phyloP scores from a whole-genome alignment of 176 grass and related monocot genomes.

The Zea mays region DNA sequence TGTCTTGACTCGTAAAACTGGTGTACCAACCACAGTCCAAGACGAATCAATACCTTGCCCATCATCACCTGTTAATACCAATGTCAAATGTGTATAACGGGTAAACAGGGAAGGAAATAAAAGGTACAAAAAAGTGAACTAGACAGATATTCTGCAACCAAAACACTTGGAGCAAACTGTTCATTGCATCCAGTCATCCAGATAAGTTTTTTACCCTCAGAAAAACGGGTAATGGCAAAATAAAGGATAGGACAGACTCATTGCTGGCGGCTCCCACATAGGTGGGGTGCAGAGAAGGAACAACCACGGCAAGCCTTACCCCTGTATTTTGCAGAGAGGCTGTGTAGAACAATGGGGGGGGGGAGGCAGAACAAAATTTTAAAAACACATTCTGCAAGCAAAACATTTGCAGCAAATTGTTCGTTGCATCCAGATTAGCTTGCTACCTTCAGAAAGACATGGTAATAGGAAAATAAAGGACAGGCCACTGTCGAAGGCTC shows the following conservation, averaged over 20 bases:
- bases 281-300: no score
- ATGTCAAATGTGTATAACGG: background rate
- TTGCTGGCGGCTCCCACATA: no score
- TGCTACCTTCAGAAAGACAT: background rate
- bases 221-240: background rate
- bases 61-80: constrained; percentile 57
- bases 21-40: constrained; percentile 48
- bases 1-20: constrained; percentile 60
- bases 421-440: constrained; percentile 20
- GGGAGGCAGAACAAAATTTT: background rate
- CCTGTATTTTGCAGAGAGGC: no score
- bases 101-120: background rate
- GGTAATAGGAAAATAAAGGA: background rate
- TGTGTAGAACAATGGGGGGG: no score
- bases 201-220: constrained; percentile 5
- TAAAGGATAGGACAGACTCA: background rate
- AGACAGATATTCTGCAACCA: background rate
- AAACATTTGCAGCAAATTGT: constrained; percentile 3
- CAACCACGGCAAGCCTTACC: no score
- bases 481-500: no score
- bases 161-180: constrained; percentile 8
- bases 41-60: constrained; percentile 55
- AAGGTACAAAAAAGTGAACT: constrained; percentile 3
- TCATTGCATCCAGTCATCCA: background rate
- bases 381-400: background rate